Evolutionary conservation across 2,329 filamentous ascomycete species (phyloP).

Genomic region (Cladosporium sp.): DNA sequence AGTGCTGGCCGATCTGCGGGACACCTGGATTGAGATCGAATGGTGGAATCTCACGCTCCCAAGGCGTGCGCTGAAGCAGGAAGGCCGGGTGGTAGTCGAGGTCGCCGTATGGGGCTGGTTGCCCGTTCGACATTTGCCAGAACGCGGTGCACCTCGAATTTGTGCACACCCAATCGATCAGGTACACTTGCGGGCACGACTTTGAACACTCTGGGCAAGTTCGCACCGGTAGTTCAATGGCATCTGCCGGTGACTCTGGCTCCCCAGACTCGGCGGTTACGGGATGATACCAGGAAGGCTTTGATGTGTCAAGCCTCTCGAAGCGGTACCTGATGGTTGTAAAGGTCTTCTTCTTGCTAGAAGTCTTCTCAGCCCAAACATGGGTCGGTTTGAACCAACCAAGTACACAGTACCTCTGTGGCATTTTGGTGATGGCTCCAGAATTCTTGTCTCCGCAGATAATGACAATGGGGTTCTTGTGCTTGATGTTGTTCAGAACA

Average conservation of each 20-base stretch:
- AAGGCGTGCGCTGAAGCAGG: conserved; percentile 55
- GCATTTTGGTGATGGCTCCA: conserved; percentile 52
- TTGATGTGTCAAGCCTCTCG: conserved; percentile 60
- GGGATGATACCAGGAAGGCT: conserved; percentile 54
- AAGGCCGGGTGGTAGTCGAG: conserved; percentile 61
- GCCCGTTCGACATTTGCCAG: conserved; percentile 51
- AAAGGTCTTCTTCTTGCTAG: conserved; percentile 23
- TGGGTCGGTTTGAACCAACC: conserved; percentile 69
- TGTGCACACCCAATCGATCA: conserved; percentile 62
- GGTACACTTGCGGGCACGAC: conserved; percentile 43
- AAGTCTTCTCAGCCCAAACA: conserved; percentile 65
- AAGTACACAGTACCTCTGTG: conserved; percentile 65
- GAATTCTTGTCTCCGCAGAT: conserved; percentile 55
- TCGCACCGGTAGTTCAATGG: conserved; percentile 35
- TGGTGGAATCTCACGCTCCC: conserved; percentile 42
- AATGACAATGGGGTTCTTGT: conserved; percentile 55
- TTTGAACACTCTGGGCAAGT: conserved; percentile 38
- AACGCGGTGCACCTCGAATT: conserved; percentile 55
- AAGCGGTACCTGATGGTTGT: conserved; percentile 62
- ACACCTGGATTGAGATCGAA: conserved; percentile 46
- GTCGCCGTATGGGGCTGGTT: conserved; percentile 30
- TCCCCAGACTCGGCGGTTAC: neutral
- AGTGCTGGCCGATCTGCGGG: conserved; percentile 41
- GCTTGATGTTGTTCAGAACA: conserved; percentile 51
- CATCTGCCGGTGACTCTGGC: neutral